Evolutionary conservation across 2,329 filamentous ascomycete genomes (phyloP).

Genomic region (Bipolaris sorokiniana): DNA sequence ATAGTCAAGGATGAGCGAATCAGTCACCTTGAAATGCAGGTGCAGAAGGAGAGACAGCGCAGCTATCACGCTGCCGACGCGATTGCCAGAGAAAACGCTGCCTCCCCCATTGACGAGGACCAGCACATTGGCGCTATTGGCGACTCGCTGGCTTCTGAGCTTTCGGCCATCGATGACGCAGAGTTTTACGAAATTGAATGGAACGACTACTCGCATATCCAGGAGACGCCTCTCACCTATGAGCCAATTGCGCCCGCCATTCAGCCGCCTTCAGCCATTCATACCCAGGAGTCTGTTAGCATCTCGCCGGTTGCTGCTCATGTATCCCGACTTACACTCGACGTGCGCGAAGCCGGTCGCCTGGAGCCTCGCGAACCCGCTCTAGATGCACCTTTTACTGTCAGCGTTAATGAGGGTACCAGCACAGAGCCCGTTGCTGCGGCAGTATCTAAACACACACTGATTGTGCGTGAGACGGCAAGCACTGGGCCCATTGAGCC

Average conservation of each 20-base stretch:
- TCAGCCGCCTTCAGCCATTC: background rate
- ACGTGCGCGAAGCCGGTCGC: background rate
- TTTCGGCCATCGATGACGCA: constrained; percentile 14
- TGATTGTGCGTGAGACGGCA: background rate
- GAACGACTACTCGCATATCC: constrained; percentile 17
- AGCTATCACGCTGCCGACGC: constrained; percentile 17
- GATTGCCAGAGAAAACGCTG: constrained; percentile 13
- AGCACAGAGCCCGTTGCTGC: constrained; percentile 1
- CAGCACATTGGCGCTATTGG: constrained; percentile 9
- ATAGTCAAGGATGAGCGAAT: constrained; percentile 37
- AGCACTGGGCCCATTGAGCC: constrained; percentile 2
- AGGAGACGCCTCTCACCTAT: background rate
- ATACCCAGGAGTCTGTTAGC: constrained; percentile 1
- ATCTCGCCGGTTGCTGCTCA: constrained; percentile 7
- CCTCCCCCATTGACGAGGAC: constrained; percentile 19
- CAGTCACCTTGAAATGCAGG: constrained; percentile 25
- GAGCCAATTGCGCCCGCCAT: constrained; percentile 10
- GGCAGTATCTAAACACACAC: background rate
- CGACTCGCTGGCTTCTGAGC: constrained; percentile 24
- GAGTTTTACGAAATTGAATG: constrained; percentile 14
- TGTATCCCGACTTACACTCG: background rate
- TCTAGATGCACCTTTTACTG: background rate
- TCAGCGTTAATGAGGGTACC: background rate
- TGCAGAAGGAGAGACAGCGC: constrained; percentile 26
- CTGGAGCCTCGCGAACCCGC: constrained; percentile 4